These are phyloP conservation scores for Trichosporon faecale DNA, from an alignment of 1,284 basidiomycete genomes.

Conservation along the genomic window DNA sequence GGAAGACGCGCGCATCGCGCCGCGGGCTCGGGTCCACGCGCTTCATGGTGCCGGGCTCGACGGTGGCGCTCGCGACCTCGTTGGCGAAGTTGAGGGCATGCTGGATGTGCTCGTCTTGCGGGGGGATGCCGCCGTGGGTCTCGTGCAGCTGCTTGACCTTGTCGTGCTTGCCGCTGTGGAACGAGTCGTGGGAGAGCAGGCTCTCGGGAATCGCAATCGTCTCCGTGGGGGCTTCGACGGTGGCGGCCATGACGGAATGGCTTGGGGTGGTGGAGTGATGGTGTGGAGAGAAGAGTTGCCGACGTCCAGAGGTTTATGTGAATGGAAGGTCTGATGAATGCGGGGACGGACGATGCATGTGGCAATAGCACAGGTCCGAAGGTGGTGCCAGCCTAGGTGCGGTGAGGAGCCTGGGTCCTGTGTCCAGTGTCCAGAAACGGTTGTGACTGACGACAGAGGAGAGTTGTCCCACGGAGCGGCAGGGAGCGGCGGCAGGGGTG, in stretches of 20 bases:
- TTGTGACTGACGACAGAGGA: not conserved
- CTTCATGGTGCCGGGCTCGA: slow-evolving; percentile 14
- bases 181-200: slow-evolving; percentile 18
- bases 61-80: slow-evolving; percentile 12
- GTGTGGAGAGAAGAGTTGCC: not conserved
- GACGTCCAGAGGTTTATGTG: not conserved
- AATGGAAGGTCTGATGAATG: not conserved
- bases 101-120: slow-evolving; percentile 11
- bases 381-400: not conserved
- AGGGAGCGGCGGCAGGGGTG: not conserved
- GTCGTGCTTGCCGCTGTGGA: slow-evolving; percentile 19
- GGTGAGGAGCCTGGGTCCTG: not conserved
- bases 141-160: slow-evolving; percentile 7
- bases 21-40: slow-evolving; percentile 23
- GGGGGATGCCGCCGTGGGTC: slow-evolving; percentile 20
- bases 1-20: slow-evolving; percentile 21
- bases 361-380: not conserved
- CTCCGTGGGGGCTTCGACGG: not conserved
- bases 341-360: not conserved
- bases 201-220: slow-evolving; percentile 20
- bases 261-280: not conserved
- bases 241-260: slow-evolving; percentile 9
- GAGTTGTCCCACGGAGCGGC: not conserved
- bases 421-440: not conserved
- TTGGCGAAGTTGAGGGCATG: slow-evolving; percentile 20